Evolutionary conservation across 352 stramenopile species (phyloP).

Genomic region (Pythium dissotocum): DNA sequence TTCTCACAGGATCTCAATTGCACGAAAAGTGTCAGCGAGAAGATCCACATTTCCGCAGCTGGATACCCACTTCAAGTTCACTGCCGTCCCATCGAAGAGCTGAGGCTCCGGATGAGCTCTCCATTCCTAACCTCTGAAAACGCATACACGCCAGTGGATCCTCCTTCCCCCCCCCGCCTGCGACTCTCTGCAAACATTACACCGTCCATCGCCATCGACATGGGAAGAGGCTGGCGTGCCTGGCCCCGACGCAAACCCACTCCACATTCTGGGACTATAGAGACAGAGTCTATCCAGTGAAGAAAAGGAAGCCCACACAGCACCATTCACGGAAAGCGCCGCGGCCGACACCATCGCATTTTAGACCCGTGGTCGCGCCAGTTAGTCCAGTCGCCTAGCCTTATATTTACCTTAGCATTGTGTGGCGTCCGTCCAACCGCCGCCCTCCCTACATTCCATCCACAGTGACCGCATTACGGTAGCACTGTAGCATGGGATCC

Average conservation of each 20-base stretch:
- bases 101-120: background rate
- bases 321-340: conserved; percentile 19
- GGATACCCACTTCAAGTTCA: conserved; percentile 18
- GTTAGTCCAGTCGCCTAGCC: background rate
- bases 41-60: background rate
- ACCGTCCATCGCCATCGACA: background rate
- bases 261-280: background rate
- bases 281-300: background rate
- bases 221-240: conserved; percentile 13
- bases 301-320: background rate
- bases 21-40: conserved; percentile 19
- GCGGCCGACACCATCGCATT: conserved; percentile 5
- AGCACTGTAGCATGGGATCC: conserved; percentile 21
- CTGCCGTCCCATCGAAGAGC: conserved; percentile 12
- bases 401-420: no score
- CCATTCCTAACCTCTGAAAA: conserved; percentile 6
- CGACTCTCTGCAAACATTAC: background rate
- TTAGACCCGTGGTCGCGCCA: background rate
- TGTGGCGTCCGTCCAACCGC: conserved; percentile 1
- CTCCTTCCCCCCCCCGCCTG: background rate
- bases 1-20: conserved; percentile 17
- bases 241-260: background rate
- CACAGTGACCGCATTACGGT: background rate
- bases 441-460: no score
- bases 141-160: conserved; percentile 20